Base-by-base conservation (phyloP, 2,329 filamentous ascomycete species). In the Neurospora sp. region DNA sequence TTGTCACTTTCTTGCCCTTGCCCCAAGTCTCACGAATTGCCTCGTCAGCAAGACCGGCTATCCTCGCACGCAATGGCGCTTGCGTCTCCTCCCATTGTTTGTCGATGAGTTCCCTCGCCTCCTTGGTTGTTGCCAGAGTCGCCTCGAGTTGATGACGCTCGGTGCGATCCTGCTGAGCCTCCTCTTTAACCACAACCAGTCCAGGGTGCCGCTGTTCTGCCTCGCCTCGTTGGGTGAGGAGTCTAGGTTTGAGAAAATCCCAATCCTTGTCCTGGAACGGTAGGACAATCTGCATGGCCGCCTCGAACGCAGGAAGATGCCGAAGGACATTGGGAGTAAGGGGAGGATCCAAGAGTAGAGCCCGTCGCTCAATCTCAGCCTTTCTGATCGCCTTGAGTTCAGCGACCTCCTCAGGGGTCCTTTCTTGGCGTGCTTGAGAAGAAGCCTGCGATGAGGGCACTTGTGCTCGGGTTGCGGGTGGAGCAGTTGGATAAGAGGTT, bases 231-330 rank as follows among this genome's bases (percentile, higher is more conserved):
- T 93, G 90, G 28, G 86, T 84, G 40, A 92, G 79, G 15, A 95
- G 82, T 71, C 89, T 88, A 67, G 89, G 88, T 74, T 88, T 88
- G 41, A 94, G 82, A 68, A 90, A 80, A 67, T 87, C 85, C 92
- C 91, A 95, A 3, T 89, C 87, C 69, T 83, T 82, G 71, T 93
- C 90, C 73, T 87, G 89, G 74, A 95, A 81, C 23, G 89, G 88
- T 33, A 86, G 84, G 10, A 87, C 86, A 43, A 92, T 90, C 72
- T 92, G 87, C 66, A 91, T 85, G 38, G 92, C 89, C 43, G 90
- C 90, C 76, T 90, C 87, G 78, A 93, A 95, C 1, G 91, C 88
- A 66, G 91, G 86, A 79, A 93, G 91, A 75, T 90, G 88, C 69
- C 85, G 85, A 70, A 94, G 82, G 57, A 91, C 83, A 73, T 83